Evolutionary conservation across 2,329 filamentous ascomycete species (phyloP).

Genomic region (Aspergillus carbonarius): DNA sequence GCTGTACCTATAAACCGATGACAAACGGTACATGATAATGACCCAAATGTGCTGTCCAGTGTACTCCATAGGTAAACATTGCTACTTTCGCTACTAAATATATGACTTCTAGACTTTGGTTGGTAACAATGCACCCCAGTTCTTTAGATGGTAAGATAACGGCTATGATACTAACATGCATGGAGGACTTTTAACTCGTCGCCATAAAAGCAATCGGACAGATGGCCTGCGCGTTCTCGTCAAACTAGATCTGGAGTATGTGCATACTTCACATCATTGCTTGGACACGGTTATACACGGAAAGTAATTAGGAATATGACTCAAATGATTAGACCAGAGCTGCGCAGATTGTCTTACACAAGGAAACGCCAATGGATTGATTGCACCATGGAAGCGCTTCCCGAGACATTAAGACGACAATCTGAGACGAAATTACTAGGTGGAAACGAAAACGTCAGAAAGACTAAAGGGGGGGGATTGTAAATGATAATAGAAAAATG

Average conservation of each 20-base stretch:
- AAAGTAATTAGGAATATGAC: constrained; percentile 1
- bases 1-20: no score
- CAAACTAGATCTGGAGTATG: not conserved
- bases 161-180: not conserved
- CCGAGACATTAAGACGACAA: constrained; percentile 7
- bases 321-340: not conserved
- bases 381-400: not conserved
- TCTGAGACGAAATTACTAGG: constrained; percentile 15
- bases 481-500: constrained; percentile 17
- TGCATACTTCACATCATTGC: not conserved
- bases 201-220: not conserved
- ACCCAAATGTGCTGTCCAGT: no score
- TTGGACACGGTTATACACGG: not conserved
- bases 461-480: not conserved
- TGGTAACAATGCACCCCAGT: not conserved
- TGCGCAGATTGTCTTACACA: not conserved
- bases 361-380: not conserved
- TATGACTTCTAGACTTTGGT: not conserved
- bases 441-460: not conserved
- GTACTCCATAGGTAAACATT: no score
- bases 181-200: not conserved
- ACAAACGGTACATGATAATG: no score
- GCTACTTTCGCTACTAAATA: no score
- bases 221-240: not conserved
- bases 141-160: constrained; percentile 6